phyloP scores from a whole-genome alignment of 169 alveolate species.

The Eimeria praecox region DNA sequence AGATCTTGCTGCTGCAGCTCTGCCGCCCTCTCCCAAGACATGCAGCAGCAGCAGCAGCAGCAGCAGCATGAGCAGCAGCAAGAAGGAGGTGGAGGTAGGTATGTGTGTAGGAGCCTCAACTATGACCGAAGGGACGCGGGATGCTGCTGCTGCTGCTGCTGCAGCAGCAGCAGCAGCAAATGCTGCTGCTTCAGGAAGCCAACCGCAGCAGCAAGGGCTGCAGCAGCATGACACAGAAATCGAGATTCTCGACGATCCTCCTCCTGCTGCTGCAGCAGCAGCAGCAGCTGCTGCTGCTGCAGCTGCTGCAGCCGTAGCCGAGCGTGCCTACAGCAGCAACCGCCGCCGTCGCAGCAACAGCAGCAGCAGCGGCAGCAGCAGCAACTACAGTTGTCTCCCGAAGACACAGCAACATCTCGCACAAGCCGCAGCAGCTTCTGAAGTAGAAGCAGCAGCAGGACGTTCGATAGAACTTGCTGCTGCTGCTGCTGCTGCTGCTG shows the following conservation, averaged over 20 bases:
- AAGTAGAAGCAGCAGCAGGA: neutral
- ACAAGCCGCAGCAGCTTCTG: neutral
- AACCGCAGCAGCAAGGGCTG: neutral
- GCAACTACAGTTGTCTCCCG: neutral
- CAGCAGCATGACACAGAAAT: neutral
- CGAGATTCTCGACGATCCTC: neutral
- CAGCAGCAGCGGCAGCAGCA: conserved; percentile 29
- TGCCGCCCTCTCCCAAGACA: neutral
- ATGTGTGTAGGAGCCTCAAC: neutral
- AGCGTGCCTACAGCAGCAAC: neutral
- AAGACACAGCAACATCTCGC: neutral
- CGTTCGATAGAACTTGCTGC: neutral
- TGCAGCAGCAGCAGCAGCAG: neutral
- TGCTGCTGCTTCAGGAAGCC: neutral
- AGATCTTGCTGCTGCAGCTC: neutral
- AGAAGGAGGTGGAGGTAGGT: neutral
- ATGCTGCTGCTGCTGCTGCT: neutral
- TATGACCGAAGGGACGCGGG: neutral
- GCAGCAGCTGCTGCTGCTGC: neutral
- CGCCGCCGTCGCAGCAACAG: neutral
- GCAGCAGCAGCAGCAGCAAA: neutral
- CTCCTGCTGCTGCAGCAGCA: conserved; percentile 41
- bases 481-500: neutral
- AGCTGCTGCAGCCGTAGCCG: too few species aligned
- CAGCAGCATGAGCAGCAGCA: conserved; percentile 10